Percentiles rank a stretch among this genome's conserved stretches.
Conservation (phyloP, 2,329 filamentous ascomycete species). For the Stagonosporopsis rhizophila region DNA sequence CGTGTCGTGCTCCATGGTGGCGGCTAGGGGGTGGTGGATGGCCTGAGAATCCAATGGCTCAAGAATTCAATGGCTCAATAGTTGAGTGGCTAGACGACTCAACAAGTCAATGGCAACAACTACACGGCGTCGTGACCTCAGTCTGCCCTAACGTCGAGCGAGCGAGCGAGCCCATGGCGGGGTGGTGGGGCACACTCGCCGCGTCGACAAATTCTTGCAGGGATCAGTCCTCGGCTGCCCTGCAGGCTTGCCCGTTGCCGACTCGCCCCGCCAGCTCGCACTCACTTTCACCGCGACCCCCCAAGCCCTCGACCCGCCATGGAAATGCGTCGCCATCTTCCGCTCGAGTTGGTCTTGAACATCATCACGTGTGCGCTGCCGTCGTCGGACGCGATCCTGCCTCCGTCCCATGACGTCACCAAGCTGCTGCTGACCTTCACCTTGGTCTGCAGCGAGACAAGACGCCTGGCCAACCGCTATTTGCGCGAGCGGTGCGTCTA, state of each 20-base stretch:
- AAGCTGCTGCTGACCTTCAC: constrained; percentile 56
- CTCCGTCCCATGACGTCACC: constrained; percentile 51
- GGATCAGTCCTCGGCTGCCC: neutral
- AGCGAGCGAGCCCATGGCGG: constrained; percentile 6
- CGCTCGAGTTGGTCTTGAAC: constrained; percentile 39
- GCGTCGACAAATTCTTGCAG: constrained; percentile 5
- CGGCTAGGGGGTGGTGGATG: too few species aligned
- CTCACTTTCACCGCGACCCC: constrained; percentile 7
- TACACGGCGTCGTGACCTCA: neutral
- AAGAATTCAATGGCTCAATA: too few species aligned
- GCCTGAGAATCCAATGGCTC: too few species aligned
- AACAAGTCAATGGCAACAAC: neutral
- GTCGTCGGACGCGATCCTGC: constrained; percentile 36
- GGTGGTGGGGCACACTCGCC: constrained; percentile 11
- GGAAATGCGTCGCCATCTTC: constrained; percentile 23
- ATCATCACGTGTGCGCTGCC: constrained; percentile 35
- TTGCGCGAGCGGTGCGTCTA: constrained; percentile 58
- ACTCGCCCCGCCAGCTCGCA: too few species aligned
- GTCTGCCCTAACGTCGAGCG: neutral
- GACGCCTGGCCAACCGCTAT: constrained; percentile 51
- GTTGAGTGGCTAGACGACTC: too few species aligned
- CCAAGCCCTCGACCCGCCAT: constrained; percentile 8
- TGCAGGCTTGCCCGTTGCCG: too few species aligned
- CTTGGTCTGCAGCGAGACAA: constrained; percentile 54
- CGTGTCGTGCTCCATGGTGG: constrained; percentile 32